Conservation (phyloP, 192 early-diverging fungal genomes). For the Cladochytrium replicatum region DNA sequence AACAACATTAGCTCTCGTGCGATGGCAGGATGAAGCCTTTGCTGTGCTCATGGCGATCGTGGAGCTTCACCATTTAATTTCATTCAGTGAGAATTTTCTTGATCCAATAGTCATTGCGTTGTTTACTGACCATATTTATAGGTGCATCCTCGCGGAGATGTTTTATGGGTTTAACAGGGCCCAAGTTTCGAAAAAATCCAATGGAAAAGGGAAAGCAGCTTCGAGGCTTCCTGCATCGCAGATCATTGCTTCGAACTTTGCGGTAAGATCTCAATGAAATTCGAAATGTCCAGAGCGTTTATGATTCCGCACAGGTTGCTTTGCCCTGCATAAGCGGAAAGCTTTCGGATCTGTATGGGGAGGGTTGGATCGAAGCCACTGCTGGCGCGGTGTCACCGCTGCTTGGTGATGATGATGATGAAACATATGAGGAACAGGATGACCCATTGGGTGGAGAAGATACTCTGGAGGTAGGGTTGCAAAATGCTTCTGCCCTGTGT, state of each 20-base stretch:
- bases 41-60: conserved; percentile 68
- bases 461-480: conserved; percentile 49
- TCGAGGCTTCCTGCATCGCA: too few relatives aligned
- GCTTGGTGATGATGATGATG: conserved; percentile 51
- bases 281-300: too few relatives aligned
- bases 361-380: too few relatives aligned
- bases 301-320: conserved; percentile 39
- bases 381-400: conserved; percentile 51
- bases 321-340: conserved; percentile 68
- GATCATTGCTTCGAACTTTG: too few relatives aligned
- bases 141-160: conserved; percentile 75
- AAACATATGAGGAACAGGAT: conserved; percentile 66
- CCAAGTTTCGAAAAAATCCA: too few relatives aligned
- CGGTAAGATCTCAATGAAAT: too few relatives aligned
- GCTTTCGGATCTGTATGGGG: conserved; percentile 64
- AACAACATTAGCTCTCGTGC: conserved; percentile 54
- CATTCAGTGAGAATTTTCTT: conserved; percentile 48
- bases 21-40: conserved; percentile 76
- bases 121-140: conserved; percentile 14
- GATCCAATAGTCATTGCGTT: not conserved
- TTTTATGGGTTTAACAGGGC: conserved; percentile 84
- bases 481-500: too few relatives aligned
- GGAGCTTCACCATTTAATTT: conserved; percentile 74
- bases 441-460: conserved; percentile 60
- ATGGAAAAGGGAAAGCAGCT: too few relatives aligned